phyloP scores from a whole-genome alignment of 1,139 yeast species.

The Geotrichum europaeum region DNA sequence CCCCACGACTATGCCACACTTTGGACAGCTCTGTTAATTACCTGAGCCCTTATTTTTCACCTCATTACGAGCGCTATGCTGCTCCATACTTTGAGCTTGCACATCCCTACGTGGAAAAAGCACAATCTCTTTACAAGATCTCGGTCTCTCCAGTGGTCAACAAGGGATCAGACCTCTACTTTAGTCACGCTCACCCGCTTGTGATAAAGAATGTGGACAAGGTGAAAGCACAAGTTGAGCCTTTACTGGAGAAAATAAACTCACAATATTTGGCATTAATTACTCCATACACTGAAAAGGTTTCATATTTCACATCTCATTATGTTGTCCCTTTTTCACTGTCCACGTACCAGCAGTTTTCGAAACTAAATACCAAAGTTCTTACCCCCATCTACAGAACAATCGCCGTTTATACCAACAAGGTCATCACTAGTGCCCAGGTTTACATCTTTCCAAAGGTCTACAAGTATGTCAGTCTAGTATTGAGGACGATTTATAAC shows the following conservation, averaged over 20 bases:
- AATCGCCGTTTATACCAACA: conserved; percentile 7
- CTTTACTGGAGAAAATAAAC: conserved; percentile 17
- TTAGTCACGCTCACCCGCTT: conserved; percentile 21
- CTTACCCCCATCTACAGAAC: conserved; percentile 17
- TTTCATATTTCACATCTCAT: conserved; percentile 12
- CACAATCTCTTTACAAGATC: conserved; percentile 2
- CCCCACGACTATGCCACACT: conserved; percentile 26
- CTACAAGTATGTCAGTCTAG: neutral
- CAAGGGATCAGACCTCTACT: conserved; percentile 16
- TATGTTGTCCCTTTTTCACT: conserved; percentile 18
- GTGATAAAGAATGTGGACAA: conserved; percentile 13
- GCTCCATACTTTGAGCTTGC: conserved; percentile 16
- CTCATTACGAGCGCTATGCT: conserved; percentile 11
- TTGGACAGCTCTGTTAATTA: conserved; percentile 20
- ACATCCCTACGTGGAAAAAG: conserved; percentile 22
- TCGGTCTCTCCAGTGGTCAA: neutral
- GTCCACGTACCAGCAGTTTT: conserved; percentile 13
- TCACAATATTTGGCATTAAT: conserved; percentile 17
- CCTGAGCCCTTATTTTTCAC: conserved; percentile 19
- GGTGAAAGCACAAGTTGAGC: conserved; percentile 15
- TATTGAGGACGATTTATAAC: neutral
- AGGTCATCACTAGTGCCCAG: neutral
- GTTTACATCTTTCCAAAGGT: conserved; percentile 5
- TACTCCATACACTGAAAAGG: conserved; percentile 15
- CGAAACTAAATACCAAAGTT: conserved; percentile 14